Evolutionary conservation across 495 filamentous ascomycete genomes (phyloP).

Genomic region (Margaritispora aquatica): DNA sequence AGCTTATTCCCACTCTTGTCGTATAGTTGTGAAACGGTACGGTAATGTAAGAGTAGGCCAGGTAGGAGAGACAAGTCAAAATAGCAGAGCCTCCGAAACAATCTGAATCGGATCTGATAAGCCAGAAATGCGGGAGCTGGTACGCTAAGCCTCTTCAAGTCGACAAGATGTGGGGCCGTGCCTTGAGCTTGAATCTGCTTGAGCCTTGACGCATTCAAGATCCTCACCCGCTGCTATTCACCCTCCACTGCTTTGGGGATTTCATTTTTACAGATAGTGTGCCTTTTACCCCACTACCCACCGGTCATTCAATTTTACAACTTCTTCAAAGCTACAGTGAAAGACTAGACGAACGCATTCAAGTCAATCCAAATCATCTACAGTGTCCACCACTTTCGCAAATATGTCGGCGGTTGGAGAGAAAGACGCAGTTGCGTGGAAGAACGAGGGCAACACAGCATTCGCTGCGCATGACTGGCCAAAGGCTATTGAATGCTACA

Average conservation of each 20-base stretch:
- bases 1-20: too few relatives aligned
- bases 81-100: not conserved
- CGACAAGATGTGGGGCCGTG: not conserved
- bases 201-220: not conserved
- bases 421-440: slow-evolving; percentile 67
- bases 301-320: not conserved
- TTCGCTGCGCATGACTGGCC: slow-evolving; percentile 87
- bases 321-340: not conserved
- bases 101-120: not conserved
- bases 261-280: too few relatives aligned
- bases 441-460: slow-evolving; percentile 91
- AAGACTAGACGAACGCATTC: not conserved
- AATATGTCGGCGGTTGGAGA: slow-evolving; percentile 35
- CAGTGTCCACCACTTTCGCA: not conserved
- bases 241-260: too few relatives aligned
- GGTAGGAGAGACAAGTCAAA: too few relatives aligned
- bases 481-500: slow-evolving; percentile 77
- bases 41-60: too few relatives aligned
- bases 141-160: not conserved
- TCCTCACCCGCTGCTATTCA: not conserved
- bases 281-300: not conserved
- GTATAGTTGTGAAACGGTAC: too few relatives aligned
- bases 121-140: not conserved
- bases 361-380: not conserved
- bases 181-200: not conserved